Base-by-base conservation (phyloP, 805 yeast genomes). In the Soucietia sequanensis region DNA sequence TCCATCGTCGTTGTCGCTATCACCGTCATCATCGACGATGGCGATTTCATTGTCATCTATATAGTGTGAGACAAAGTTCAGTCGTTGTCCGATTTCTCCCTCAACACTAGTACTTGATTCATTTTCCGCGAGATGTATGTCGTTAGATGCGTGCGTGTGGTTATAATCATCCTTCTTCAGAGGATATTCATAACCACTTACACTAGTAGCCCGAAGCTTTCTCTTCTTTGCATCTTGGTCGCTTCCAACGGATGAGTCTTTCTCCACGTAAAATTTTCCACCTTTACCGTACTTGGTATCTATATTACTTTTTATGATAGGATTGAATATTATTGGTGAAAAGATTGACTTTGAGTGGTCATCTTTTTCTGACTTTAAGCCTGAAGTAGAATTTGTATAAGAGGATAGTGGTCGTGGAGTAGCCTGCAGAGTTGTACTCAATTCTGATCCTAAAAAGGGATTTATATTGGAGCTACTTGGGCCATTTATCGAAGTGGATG, bases 221-320 rank as follows among this genome's bases (percentile, higher is more conserved):
- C 48, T 48, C 24, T 43, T 41, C 28, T 47, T 50, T 28, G 47
- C 34, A 18, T 46, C 48, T 3, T 36, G 17, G 13, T 57, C 62
- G 3, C 41, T 33, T 15, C 47, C 62, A 11, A 31, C 37, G 7
- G 54, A 34, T 11, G 43, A 23, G 12, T 66, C 72, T 30, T 59
- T 55, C 4, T 59, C 63, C 11, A 84, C 86, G 52, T 80, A 89
- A 53, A 85, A 91, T 51, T 90, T 84, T 2, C 99, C 99, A 5
- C 99, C 99, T 43, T 74, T 73, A 9, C 82, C 81, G 50, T 91
- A 91, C 51, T 91, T 91, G 37, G 84, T 79, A 53, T 91, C 98
- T 25, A 91, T 80, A 38, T 76, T 79, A 30, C 76, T 74, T 37
- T 79, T 80, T 35, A 87, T 83, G 13, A 82, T 73, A 0, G 96